Percentiles rank a stretch among this genome's conserved stretches.
Evolutionary conservation across 2,329 filamentous ascomycete genomes (phyloP).

Genomic region (Fusarium ambrosium): DNA sequence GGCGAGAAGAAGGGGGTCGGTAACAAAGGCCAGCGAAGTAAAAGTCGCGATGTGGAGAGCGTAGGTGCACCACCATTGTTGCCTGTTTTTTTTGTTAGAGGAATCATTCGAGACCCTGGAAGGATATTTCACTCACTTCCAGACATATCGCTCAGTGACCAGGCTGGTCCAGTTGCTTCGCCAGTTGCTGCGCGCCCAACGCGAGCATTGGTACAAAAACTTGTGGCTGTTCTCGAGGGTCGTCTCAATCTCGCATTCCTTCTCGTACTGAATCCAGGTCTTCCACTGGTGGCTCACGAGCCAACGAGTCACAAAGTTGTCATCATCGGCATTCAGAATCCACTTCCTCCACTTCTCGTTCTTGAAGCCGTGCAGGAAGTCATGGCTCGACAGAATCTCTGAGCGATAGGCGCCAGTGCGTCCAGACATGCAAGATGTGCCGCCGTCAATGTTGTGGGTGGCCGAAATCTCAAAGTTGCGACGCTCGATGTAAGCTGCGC

Average conservation of each 20-base stretch:
- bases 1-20: slow-evolving; percentile 80
- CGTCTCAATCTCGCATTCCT: slow-evolving; percentile 91
- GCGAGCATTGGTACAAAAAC: slow-evolving; percentile 92
- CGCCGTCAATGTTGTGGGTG: slow-evolving; percentile 93
- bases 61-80: slow-evolving; percentile 94
- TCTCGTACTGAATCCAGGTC: slow-evolving; percentile 95
- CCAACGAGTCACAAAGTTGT: slow-evolving; percentile 98
- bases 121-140: slow-evolving; percentile 76
- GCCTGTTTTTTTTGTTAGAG: slow-evolving; percentile 64
- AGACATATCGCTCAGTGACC: slow-evolving; percentile 85
- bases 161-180: slow-evolving; percentile 95
- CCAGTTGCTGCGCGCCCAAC: slow-evolving; percentile 98
- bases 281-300: slow-evolving; percentile 93
- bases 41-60: slow-evolving; percentile 93
- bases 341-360: slow-evolving; percentile 91
- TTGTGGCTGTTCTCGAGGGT: slow-evolving; percentile 90
- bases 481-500: slow-evolving; percentile 90
- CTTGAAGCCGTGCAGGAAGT: slow-evolving; percentile 90
- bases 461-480: slow-evolving; percentile 98
- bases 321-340: slow-evolving; percentile 95
- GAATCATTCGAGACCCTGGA: neutral
- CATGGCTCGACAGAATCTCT: slow-evolving; percentile 85
- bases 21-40: slow-evolving; percentile 85
- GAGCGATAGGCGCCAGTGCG: slow-evolving; percentile 93
- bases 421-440: slow-evolving; percentile 96